These are phyloP conservation scores for Neonectria sp. DNA, from an alignment of 2,329 filamentous ascomycete genomes.

Conservation along the genomic window DNA sequence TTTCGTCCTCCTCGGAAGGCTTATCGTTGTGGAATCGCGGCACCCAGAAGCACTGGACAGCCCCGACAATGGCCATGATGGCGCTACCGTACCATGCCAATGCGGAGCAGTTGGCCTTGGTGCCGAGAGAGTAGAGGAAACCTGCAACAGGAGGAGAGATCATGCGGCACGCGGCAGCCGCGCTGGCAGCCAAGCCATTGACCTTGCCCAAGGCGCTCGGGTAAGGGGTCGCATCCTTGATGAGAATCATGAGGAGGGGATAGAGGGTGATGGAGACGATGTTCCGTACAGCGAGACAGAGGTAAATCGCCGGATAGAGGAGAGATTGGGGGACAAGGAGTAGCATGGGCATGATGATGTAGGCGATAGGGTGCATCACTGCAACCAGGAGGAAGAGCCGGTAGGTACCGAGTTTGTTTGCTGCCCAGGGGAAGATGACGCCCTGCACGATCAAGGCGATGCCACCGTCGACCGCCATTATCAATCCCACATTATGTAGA, in stretches of 20 bases:
- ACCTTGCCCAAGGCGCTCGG: conserved; percentile 72
- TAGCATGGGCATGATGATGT: conserved; percentile 72
- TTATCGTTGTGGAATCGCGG: conserved; percentile 50
- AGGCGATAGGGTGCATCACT: conserved; percentile 73
- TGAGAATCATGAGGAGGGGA: conserved; percentile 75
- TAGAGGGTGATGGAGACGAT: conserved; percentile 76
- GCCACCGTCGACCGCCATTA: conserved; percentile 71
- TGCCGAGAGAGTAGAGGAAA: conserved; percentile 74
- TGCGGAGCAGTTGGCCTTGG: conserved; percentile 71
- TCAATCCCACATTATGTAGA: conserved; percentile 73
- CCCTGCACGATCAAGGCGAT: conserved; percentile 73
- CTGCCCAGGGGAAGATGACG: conserved; percentile 73
- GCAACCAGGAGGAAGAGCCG: conserved; percentile 71
- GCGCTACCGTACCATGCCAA: conserved; percentile 76
- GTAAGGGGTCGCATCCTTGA: conserved; percentile 76
- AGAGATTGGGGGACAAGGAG: conserved; percentile 67
- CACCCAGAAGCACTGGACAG: conserved; percentile 73
- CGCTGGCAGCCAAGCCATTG: conserved; percentile 77
- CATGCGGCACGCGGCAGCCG: conserved; percentile 77
- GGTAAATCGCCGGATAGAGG: conserved; percentile 72
- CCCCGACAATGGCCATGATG: conserved; percentile 68
- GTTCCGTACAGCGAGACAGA: conserved; percentile 71
- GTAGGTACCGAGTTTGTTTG: conserved; percentile 71
- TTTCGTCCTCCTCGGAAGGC: conserved; percentile 49
- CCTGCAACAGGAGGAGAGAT: conserved; percentile 76